Base-by-base conservation (phyloP, 2,329 filamentous ascomycete species). In the Intubia oerlemansii region DNA sequence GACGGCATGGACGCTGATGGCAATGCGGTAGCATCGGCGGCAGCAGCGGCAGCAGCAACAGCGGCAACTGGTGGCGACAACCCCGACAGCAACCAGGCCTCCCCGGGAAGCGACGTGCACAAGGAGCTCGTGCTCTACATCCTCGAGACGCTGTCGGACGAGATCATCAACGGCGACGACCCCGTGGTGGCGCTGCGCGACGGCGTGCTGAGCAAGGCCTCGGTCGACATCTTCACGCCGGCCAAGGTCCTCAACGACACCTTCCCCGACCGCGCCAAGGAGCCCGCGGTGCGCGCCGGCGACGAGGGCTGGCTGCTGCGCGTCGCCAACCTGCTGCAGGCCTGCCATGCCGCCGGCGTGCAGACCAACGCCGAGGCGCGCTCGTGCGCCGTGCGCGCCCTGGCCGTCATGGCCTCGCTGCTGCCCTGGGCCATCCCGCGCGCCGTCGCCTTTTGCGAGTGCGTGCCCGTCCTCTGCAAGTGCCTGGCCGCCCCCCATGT, bases 191-290 rank as follows among this genome's bases (percentile, higher is more conserved):
- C 77, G 11, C 56, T 92, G 42, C 70, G 85, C 37, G 79, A 85
- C 45, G 76, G 73, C 29, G 68, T 79, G 31, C 63, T 98, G 36
- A 91, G 82, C 45, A 78, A 81, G 46, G 79, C 80, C 9, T 77
- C 88, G 43, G 79, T 95, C 36, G 88, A 95, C 47, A 82, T 95
- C 36, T 90, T 92, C 47, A 91, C 84, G 0, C 81, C 88, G 2
- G 59, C 67, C 15, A 53, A 59, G 2, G 72, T 92, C 13, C 66
- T 92, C 31, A 53, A 66, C 36, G 75, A 90, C 37, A 62, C 75
- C 15, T 80, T 82, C 42, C 74, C 79, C 9, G 71, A 74, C 40
- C 62, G 81, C 39, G 72, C 80, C 37, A 47, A 63, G 22, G 66
- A 62, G 26, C 58, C 72, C 16, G 63, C 73, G 29, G 67, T 91